These are phyloP conservation scores for Capillidium heterosporum DNA, from an alignment of 371 early-diverging fungal species.

Conservation along the genomic window DNA sequence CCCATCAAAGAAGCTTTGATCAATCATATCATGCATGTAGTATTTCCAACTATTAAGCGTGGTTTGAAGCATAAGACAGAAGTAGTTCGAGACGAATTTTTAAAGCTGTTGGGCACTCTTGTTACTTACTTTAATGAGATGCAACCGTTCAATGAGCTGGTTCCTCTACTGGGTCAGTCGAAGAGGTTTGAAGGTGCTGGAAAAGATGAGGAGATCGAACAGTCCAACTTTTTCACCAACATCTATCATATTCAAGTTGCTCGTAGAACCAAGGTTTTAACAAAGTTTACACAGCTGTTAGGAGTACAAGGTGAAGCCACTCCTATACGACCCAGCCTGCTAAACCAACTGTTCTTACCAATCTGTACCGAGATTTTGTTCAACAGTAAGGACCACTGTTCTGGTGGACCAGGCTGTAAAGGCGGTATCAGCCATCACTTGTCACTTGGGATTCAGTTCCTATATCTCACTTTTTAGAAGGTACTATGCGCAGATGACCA, in stretches of 20 bases:
- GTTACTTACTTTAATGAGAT: conserved; percentile 36
- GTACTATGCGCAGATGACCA: conserved; percentile 44
- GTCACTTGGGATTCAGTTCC: conserved; percentile 56
- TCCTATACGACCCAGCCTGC: background rate
- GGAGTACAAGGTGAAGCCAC: conserved; percentile 27
- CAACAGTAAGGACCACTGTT: conserved; percentile 31
- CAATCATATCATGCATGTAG: conserved; percentile 27
- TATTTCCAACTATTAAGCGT: conserved; percentile 57
- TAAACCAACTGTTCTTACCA: conserved; percentile 55
- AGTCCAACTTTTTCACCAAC: conserved; percentile 58
- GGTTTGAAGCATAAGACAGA: conserved; percentile 38
- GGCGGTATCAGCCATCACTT: conserved; percentile 48
- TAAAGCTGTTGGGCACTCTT: conserved; percentile 35
- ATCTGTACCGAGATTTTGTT: conserved; percentile 67
- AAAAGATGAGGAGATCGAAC: conserved; percentile 38
- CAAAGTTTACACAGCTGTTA: conserved; percentile 22
- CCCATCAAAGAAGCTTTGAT: conserved; percentile 15
- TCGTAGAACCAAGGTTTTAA: conserved; percentile 39
- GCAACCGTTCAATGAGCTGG: conserved; percentile 45
- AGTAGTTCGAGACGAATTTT: conserved; percentile 50
- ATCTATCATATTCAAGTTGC: conserved; percentile 79
- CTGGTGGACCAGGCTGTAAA: conserved; percentile 59
- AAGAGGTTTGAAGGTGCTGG: conserved; percentile 46
- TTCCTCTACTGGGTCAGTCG: conserved; percentile 21
- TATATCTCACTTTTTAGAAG: conserved; percentile 56